Evolutionary conservation across 371 early-diverging fungal genomes (phyloP), one percentile per base, ranked within the genome.

Genomic region (Lichtheimia corymbifera): DNA sequence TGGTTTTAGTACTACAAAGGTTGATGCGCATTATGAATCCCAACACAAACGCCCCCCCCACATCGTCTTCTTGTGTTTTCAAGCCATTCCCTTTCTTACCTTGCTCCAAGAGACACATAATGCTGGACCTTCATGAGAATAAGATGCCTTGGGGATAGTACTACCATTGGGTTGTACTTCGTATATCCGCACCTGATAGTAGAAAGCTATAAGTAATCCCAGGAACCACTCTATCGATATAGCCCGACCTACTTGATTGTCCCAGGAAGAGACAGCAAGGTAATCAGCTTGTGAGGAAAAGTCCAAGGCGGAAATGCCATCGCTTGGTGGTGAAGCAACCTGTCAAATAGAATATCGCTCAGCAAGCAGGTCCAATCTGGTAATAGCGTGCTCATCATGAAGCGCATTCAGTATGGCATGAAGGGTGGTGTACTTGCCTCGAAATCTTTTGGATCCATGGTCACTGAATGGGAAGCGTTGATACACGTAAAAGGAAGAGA

Each of bases 201-300:
- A 44, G 24, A 22, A 6, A 7, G 11, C 13, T 9, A 15, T 27
- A 22, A n/a, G 24, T 9, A 20, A 58, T 44, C 41, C 20, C 5
- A 20, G 11, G 6, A n/a, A 14, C 24, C 27, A 5, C 22, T 22
- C 22, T 22, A 22, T 44, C 5, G n/a, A 13, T 25, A 56, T n/a
- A 22, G 40, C 30, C 4, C 4, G 2, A 13, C n/a, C 13, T 83
- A 93, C 96, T 74, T 90, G 88, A 71, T 93, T 92, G 76, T 97
- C 96, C 97, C 97, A 97, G 7, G 94, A 93, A 17, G 91, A 79
- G 0, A 90, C 95, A 4, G 95, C 90, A 28, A 97, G 72, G 44
- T 83, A 90, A 71, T 97, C 92, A 9, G 91, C 91, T 61, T 82
- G 80, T 11, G 95, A 86, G 27, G 88, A 88, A 71, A 94, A 96